These are phyloP conservation scores for Gynandropsis gynandra DNA, from an alignment of 345 rosid genomes.

Conservation along the genomic window DNA sequence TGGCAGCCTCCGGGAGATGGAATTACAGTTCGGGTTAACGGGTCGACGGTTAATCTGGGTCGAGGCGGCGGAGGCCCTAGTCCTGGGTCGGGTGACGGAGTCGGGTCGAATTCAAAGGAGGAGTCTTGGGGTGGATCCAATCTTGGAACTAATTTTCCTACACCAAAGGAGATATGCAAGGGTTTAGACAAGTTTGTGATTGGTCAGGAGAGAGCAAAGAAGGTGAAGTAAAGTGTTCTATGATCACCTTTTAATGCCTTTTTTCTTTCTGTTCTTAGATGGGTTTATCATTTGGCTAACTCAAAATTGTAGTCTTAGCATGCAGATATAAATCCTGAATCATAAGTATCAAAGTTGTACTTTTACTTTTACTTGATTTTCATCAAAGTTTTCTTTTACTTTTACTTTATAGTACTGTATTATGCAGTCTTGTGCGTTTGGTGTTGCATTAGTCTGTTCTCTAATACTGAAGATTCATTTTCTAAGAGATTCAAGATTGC, in stretches of 20 bases:
- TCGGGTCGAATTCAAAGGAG: constrained; percentile 50
- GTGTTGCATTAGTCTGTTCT: neutral
- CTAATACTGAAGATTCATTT: neutral
- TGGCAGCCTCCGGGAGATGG: constrained; percentile 98
- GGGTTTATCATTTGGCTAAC: neutral
- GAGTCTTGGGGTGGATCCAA: constrained; percentile 92
- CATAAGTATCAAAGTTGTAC: neutral
- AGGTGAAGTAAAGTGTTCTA: constrained; percentile 39
- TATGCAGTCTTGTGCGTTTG: neutral
- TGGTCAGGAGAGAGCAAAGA: constrained; percentile 95
- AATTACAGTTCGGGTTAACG: constrained; percentile 44
- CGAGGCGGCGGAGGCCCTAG: constrained; percentile 34
- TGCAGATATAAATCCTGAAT: neutral
- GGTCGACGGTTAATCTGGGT: constrained; percentile 31
- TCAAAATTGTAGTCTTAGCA: too few species aligned
- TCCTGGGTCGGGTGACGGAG: constrained; percentile 32
- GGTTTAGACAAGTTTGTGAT: constrained; percentile 91
- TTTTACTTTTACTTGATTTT: too few species aligned
- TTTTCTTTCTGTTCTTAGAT: neutral
- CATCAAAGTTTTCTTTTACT: neutral
- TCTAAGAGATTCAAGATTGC: neutral
- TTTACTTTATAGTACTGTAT: neutral
- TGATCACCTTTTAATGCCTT: constrained; percentile 1
- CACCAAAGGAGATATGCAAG: constrained; percentile 92
- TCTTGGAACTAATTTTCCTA: constrained; percentile 80